Evolutionary conservation across 331 rosid genomes (phyloP).

Genomic region (Pyrus hybrid): DNA sequence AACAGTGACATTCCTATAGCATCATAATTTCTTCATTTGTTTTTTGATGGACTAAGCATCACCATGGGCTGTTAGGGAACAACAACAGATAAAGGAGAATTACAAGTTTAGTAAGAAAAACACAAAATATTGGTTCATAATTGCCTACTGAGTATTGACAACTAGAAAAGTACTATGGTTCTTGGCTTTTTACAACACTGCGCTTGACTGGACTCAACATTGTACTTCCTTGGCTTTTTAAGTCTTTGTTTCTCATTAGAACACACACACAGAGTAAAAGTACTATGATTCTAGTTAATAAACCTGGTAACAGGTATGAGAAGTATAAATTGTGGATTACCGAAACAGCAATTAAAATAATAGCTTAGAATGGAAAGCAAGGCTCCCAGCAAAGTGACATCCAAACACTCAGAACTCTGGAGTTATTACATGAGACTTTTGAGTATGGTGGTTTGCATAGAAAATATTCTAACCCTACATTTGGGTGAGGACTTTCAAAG

Average conservation of each 20-base stretch:
- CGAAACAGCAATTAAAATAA: neutral
- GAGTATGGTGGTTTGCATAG: neutral
- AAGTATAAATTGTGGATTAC: neutral
- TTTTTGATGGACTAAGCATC: neutral
- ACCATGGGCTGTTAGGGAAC: neutral
- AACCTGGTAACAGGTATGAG: neutral
- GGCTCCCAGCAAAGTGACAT: neutral
- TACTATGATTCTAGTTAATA: neutral
- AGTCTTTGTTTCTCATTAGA: neutral
- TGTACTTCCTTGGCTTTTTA: neutral
- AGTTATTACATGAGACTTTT: neutral
- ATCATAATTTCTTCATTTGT: neutral
- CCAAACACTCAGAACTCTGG: neutral
- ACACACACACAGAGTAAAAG: neutral
- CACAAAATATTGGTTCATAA: too few species aligned
- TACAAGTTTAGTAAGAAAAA: neutral
- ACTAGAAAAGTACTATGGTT: neutral
- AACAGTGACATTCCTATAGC: neutral
- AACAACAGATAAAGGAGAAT: too few species aligned
- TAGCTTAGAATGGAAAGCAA: neutral
- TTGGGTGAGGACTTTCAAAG: too few species aligned
- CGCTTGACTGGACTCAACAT: neutral
- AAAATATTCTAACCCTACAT: too few species aligned
- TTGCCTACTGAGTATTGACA: neutral
- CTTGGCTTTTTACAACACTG: neutral